Evolutionary conservation across 352 stramenopile species (phyloP), one percentile per base, ranked within the genome.

Genomic region (Phytopythium vexans): DNA sequence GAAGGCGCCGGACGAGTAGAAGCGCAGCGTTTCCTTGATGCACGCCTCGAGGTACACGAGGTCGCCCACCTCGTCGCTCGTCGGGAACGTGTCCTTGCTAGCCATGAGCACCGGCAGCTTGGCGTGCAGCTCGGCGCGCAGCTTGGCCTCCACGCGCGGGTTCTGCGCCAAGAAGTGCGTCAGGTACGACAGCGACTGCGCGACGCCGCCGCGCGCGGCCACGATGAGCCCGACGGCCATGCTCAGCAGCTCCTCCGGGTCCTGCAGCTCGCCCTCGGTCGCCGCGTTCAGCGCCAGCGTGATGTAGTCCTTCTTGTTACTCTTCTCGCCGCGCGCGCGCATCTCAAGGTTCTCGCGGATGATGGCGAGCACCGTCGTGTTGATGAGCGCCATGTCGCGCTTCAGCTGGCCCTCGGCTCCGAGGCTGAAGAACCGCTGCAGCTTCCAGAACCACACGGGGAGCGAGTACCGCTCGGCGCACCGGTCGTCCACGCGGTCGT

Each of bases 1-100:
- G 6, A 76, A 47, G 1, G 80, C 70, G 21, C 74, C 62, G 31
- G 51, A 43, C 6, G 63, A 55, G 38, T 54, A 52, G 2, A 72
- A 42, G 14, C 54, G 54, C 12, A 71, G 38, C 9, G 54, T 42
- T 16, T 68, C 64, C 10, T 37, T 39, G 36, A 68, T 39, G 0
- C 34, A 46, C 8, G 60, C 64, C 46, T 72, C 59, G 10, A 72
- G 27, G 43, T 72, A 72, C 36, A 44, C 21, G 6, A 72, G 16
- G 0, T 49, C 31, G 2, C 53, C 36, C 4, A 59, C 32, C 4
- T 66, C 39, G 8, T 62, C 55, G 42, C 68, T 66, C 0, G 55
- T 62, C 1, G 58, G 54, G 15, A 60, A 39, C 6, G n/a, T 11
- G 21, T 53, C 48, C 10, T 53, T 12, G 2, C 1, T 38, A 11